Conservation (phyloP, 169 alveolate genomes). For the Plasmodium yoelii region DNA sequence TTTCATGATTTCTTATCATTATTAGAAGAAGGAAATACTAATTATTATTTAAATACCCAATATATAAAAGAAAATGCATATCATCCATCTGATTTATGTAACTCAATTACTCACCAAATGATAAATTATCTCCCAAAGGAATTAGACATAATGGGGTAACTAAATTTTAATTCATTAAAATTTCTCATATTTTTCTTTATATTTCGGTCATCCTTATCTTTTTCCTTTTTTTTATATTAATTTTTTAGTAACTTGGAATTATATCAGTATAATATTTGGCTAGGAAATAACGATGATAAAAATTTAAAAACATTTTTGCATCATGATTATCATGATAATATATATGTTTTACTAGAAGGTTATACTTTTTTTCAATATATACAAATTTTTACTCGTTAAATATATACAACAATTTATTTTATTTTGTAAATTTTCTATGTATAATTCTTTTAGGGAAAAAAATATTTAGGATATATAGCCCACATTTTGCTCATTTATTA, state of each 20-base stretch:
- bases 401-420: too few species aligned
- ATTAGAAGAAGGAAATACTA: constrained; percentile 71
- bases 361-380: background rate
- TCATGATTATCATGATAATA: constrained; percentile 75
- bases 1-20: constrained; percentile 72
- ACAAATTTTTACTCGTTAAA: too few species aligned
- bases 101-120: constrained; percentile 62
- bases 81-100: constrained; percentile 65
- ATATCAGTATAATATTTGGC: constrained; percentile 69
- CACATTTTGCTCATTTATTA: constrained; percentile 62
- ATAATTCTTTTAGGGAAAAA: constrained; percentile 32
- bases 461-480: constrained; percentile 74
- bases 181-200: background rate
- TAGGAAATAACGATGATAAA: constrained; percentile 67
- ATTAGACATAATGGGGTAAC: constrained; percentile 74
- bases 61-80: constrained; percentile 73
- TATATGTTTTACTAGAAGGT: constrained; percentile 74
- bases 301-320: constrained; percentile 72
- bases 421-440: too few species aligned
- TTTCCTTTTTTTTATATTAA: background rate
- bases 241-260: constrained; percentile 68
- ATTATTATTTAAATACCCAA: constrained; percentile 72
- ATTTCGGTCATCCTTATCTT: background rate
- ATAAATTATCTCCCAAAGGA: constrained; percentile 61
- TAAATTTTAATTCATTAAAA: constrained; percentile 4